A percentile compares a stretch with the other conserved stretches of the same genome.
Conservation (phyloP, 768 basidiomycete species). For the Collybiopsis luxurians region DNA sequence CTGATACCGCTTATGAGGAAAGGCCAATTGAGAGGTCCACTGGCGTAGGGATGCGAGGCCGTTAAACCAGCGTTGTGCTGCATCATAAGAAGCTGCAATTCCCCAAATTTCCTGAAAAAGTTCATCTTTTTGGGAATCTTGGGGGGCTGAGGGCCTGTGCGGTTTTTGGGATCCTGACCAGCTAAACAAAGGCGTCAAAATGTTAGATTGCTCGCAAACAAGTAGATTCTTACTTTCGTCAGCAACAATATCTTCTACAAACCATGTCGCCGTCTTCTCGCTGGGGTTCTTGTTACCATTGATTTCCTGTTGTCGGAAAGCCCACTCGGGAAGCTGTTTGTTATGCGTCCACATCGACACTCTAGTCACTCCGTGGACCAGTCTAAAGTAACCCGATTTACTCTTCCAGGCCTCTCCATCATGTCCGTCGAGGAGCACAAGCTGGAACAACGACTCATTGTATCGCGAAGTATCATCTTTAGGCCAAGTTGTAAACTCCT, state of each 20-base stretch:
- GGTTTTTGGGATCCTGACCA: conserved; percentile 53
- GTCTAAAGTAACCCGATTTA: conserved; percentile 89
- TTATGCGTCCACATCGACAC: conserved; percentile 94
- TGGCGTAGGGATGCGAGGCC: conserved; percentile 96
- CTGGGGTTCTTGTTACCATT: conserved; percentile 93
- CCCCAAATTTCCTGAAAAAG: conserved; percentile 94
- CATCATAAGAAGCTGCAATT: conserved; percentile 92
- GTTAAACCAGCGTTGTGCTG: conserved; percentile 99
- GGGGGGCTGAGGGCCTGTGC: conserved; percentile 44
- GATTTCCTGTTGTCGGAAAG: conserved; percentile 94
- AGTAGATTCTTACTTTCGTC: conserved; percentile 74
- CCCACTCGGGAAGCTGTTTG: conserved; percentile 91
- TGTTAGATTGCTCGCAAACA: neutral
- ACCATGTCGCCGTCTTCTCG: conserved; percentile 88
- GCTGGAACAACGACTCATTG: conserved; percentile 87
- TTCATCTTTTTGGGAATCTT: conserved; percentile 80
- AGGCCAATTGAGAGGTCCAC: conserved; percentile 96
- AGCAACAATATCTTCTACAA: conserved; percentile 75
- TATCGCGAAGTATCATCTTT: conserved; percentile 74
- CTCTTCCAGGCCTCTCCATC: conserved; percentile 88
- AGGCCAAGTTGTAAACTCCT: conserved; percentile 94
- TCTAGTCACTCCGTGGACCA: conserved; percentile 85
- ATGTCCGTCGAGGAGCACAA: conserved; percentile 69
- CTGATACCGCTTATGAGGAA: conserved; percentile 95
- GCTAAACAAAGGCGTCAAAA: conserved; percentile 29